These are phyloP conservation scores for Colletotrichum gigasporum DNA, from an alignment of 2,329 filamentous ascomycete species.

Conservation along the genomic window DNA sequence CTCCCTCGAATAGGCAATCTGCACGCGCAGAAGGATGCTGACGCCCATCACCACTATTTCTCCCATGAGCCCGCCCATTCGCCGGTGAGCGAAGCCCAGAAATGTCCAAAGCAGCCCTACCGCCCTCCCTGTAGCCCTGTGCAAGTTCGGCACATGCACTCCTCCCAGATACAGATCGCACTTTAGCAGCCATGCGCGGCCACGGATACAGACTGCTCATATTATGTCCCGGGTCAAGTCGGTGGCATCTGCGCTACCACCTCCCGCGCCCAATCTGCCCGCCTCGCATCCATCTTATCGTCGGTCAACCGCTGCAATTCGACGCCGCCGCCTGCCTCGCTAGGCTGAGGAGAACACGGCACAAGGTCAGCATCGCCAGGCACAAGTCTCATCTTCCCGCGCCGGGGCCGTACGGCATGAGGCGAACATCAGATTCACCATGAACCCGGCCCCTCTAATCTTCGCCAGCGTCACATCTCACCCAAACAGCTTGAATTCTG, in stretches of 20 bases:
- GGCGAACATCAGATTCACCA: not conserved
- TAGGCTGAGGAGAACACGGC: not conserved
- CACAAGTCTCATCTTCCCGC: conserved; percentile 6
- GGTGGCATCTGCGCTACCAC: not conserved
- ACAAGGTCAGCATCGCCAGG: not conserved
- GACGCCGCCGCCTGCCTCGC: not conserved
- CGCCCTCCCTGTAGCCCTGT: not conserved
- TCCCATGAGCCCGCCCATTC: not conserved
- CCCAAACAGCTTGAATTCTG: not conserved
- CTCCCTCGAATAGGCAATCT: not conserved
- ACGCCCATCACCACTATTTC: not conserved
- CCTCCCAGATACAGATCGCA: not conserved
- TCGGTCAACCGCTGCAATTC: not conserved
- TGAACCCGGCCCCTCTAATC: not conserved
- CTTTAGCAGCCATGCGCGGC: not conserved
- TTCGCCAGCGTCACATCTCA: not conserved
- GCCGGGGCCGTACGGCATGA: not conserved
- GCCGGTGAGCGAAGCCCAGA: not conserved
- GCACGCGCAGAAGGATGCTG: conserved; percentile 12
- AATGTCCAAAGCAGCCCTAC: not conserved
- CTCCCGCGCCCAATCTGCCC: not conserved
- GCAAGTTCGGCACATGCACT: conserved; percentile 17
- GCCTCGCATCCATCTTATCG: not conserved
- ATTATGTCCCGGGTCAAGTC: not conserved
- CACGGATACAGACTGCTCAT: not conserved